Base-by-base conservation (phyloP, 768 basidiomycete species). In the Collybia sp. region DNA sequence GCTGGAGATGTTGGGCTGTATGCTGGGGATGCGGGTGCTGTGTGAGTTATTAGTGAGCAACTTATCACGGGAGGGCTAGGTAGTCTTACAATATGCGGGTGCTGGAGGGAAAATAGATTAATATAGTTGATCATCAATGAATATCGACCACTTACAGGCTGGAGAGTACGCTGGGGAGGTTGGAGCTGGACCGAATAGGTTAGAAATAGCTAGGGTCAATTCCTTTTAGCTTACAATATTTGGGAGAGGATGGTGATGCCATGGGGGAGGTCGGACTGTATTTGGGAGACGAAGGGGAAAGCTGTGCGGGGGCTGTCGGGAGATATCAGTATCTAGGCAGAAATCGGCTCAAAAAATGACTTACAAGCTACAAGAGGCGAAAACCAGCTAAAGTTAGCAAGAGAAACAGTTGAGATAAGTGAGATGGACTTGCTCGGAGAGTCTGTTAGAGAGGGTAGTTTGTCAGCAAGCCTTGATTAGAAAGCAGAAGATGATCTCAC, bases 181-280 rank as follows among this genome's bases (percentile, higher is more conserved):
- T 12, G 89, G 89, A 47, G 89, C 89, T 92, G 53, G 5, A 47
- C 19, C 49, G 41, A 47, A 39, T 15, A 16, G 2, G 42, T 37
- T 11, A 34, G 25, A 37, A n/a, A 10, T 10, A 37, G 6, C 30
- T 11, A 11, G 20, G n/a, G 46, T 18, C 25, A 3, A 25, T 4
- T 25, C 8, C 25, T 8, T 25, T 25, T 25, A n/a, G 73, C 88
- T 53, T 66, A 91, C 90, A 92, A 63, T 91, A 92, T 77, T 87
- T 89, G 45, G 94, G 94, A 31, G 92, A 94, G 2, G 93, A 79
- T 0, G 93, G 93, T 2, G 90, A 93, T 6, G 85, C 80, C 63
- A 76, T 69, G n/a, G 94, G 94, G 3, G 92, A 94, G 0, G 94
- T 92, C 2, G 94, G 94, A 10, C 91, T 93, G 65, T 93, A 96